A percentile compares a stretch with the other conserved stretches of the same genome.
Evolutionary conservation across 1,284 basidiomycete genomes (phyloP).

Genomic region (Psilocybe mexicana): DNA sequence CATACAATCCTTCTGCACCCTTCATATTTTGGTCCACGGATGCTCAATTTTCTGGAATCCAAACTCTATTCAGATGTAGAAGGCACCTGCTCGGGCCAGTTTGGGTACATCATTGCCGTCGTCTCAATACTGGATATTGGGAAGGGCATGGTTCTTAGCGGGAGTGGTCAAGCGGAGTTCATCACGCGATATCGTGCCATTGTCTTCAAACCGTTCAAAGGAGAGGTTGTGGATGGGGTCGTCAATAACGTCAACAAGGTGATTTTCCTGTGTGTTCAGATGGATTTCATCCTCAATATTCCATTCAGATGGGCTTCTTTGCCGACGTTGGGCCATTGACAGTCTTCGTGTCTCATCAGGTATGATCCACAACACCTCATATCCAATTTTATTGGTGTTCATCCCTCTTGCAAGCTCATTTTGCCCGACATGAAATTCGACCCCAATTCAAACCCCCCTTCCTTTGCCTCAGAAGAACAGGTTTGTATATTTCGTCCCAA

Average conservation of each 20-base stretch:
- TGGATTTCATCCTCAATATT: neutral
- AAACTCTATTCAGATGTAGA: conserved; percentile 97
- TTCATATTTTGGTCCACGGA: conserved; percentile 96
- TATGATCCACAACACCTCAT: conserved; percentile 41
- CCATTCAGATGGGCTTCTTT: conserved; percentile 92
- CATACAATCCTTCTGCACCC: conserved; percentile 97
- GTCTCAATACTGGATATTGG: conserved; percentile 88
- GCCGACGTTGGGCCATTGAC: conserved; percentile 92
- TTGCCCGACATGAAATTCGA: conserved; percentile 93
- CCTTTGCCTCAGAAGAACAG: conserved; percentile 88
- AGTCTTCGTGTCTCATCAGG: conserved; percentile 94
- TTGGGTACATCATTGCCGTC: conserved; percentile 97
- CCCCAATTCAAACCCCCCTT: conserved; percentile 90
- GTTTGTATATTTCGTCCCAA: conserved; percentile 36
- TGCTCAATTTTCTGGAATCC: conserved; percentile 89
- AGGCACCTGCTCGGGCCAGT: conserved; percentile 94
- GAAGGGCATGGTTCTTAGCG: conserved; percentile 88
- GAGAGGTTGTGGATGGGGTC: conserved; percentile 96
- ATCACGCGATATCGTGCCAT: conserved; percentile 89
- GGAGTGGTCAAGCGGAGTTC: conserved; percentile 94
- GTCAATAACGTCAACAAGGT: conserved; percentile 97
- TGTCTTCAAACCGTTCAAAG: conserved; percentile 98
- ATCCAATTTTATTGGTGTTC: neutral
- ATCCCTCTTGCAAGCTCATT: conserved; percentile 63
- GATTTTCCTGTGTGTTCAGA: conserved; percentile 25